phyloP scores from a whole-genome alignment of 1,284 basidiomycete species.

The Xerocomus cyaneibrunnescens region DNA sequence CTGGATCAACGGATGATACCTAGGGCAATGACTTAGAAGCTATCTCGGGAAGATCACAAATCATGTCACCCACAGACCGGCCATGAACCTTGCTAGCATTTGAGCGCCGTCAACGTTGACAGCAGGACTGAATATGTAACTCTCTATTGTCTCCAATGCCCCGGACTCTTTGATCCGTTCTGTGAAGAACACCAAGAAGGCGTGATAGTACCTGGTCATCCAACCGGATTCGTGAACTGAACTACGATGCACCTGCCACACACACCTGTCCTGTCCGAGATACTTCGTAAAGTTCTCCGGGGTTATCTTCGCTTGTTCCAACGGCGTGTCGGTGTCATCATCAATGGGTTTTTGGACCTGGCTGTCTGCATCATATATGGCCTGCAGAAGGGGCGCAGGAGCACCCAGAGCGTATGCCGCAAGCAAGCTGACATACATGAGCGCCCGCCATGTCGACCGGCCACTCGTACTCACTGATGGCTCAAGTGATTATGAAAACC shows the following conservation, averaged over 20 bases:
- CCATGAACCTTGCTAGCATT: conserved; percentile 58
- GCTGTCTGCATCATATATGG: conserved; percentile 49
- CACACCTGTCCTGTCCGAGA: conserved; percentile 54
- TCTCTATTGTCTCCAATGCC: conserved; percentile 44
- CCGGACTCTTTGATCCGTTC: conserved; percentile 46
- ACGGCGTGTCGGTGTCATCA: conserved; percentile 12
- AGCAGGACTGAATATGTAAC: conserved; percentile 53
- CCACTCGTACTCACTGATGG: conserved; percentile 44
- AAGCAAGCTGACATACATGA: conserved; percentile 43
- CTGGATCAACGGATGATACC: conserved; percentile 59
- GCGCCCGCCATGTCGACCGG: background rate
- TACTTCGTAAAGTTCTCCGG: conserved; percentile 55
- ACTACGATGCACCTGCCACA: conserved; percentile 1
- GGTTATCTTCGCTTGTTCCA: conserved; percentile 37
- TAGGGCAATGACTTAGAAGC: background rate
- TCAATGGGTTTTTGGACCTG: conserved; percentile 46
- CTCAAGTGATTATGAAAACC: conserved; percentile 68
- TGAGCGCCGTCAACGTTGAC: conserved; percentile 47
- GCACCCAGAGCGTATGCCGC: conserved; percentile 69
- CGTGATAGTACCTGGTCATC: conserved; percentile 48
- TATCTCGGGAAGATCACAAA: conserved; percentile 32
- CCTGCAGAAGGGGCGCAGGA: conserved; percentile 47
- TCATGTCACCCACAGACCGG: conserved; percentile 44
- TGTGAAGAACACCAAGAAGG: conserved; percentile 59
- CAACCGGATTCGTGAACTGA: background rate